Conservation (phyloP, 176 grass and related monocot genomes). For the Phyllostachys edulis region DNA sequence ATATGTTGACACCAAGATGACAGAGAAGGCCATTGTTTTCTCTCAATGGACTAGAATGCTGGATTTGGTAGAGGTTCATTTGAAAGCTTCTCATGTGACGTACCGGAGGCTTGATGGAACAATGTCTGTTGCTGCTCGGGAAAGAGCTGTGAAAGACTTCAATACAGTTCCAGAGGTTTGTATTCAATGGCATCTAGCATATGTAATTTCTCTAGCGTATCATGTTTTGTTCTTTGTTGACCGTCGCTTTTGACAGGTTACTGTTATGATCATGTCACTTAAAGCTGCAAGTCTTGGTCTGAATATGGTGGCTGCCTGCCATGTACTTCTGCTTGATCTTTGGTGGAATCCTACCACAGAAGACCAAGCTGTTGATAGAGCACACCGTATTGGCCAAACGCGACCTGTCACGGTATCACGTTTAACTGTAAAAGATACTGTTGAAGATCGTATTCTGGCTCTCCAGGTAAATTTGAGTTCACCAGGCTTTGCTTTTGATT, state of each 20-base stretch:
- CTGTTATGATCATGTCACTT: conserved; percentile 98
- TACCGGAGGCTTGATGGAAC: conserved; percentile 95
- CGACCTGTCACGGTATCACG: conserved; percentile 88
- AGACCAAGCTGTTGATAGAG: conserved; percentile 98
- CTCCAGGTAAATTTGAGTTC: conserved; percentile 66
- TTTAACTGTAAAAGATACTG: conserved; percentile 85
- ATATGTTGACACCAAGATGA: conserved; percentile 39
- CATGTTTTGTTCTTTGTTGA: conserved; percentile 8
- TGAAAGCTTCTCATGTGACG: conserved; percentile 68
- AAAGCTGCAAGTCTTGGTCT: conserved; percentile 97
- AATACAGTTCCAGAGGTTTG: conserved; percentile 89
- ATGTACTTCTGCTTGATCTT: conserved; percentile 92
- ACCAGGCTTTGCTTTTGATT: neutral
- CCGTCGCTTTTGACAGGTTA: conserved; percentile 53
- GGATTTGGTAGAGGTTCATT: conserved; percentile 84
- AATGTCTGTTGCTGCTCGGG: conserved; percentile 90
- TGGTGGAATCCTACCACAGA: conserved; percentile 99
- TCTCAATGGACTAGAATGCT: conserved; percentile 99
- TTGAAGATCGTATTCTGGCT: conserved; percentile 95
- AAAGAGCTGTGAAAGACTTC: conserved; percentile 93
- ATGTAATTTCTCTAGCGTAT: conserved; percentile 2
- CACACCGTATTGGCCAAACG: conserved; percentile 93
- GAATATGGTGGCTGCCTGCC: conserved; percentile 96
- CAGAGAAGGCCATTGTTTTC: conserved; percentile 97
- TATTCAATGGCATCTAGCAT: conserved; percentile 15